Percentiles rank a stretch among this genome's conserved stretches.
Conservation (phyloP, 2,329 filamentous ascomycete genomes). For the Magnaporthiopsis rhizophila region DNA sequence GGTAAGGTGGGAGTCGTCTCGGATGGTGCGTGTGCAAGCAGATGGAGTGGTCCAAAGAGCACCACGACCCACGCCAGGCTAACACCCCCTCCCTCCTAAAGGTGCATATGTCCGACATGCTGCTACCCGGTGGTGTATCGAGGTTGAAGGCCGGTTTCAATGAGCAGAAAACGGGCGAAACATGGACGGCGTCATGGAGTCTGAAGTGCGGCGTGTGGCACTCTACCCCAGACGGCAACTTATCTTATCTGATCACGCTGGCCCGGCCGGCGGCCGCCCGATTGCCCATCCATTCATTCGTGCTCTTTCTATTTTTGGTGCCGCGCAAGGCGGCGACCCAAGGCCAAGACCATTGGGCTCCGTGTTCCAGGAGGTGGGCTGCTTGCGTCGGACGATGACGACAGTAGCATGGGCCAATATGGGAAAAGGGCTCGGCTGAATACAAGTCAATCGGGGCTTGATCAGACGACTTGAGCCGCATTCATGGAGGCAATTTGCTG, state of each 20-base stretch:
- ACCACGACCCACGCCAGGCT: background rate
- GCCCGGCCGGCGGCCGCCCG: too few relatives aligned
- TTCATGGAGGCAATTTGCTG: background rate
- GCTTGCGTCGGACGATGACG: background rate
- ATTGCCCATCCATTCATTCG: too few relatives aligned
- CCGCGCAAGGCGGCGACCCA: too few relatives aligned
- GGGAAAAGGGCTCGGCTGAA: constrained; percentile 24
- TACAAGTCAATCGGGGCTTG: constrained; percentile 8
- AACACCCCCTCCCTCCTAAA: background rate
- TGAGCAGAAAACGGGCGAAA: constrained; percentile 1
- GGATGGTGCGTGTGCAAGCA: background rate
- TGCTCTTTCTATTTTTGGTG: background rate
- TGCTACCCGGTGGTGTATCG: constrained; percentile 9
- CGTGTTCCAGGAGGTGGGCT: background rate
- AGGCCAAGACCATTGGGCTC: background rate
- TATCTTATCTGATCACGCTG: constrained; percentile 14
- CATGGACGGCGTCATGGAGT: background rate
- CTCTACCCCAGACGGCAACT: constrained; percentile 13
- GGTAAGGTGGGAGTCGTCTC: background rate
- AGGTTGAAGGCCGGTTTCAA: constrained; percentile 14
- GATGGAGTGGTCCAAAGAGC: background rate
- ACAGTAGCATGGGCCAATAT: constrained; percentile 15
- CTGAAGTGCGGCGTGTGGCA: background rate
- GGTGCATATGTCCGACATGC: background rate
- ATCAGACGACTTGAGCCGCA: background rate